Base-by-base conservation (phyloP, 2,329 filamentous ascomycete genomes). In the Aspergillus sp. region DNA sequence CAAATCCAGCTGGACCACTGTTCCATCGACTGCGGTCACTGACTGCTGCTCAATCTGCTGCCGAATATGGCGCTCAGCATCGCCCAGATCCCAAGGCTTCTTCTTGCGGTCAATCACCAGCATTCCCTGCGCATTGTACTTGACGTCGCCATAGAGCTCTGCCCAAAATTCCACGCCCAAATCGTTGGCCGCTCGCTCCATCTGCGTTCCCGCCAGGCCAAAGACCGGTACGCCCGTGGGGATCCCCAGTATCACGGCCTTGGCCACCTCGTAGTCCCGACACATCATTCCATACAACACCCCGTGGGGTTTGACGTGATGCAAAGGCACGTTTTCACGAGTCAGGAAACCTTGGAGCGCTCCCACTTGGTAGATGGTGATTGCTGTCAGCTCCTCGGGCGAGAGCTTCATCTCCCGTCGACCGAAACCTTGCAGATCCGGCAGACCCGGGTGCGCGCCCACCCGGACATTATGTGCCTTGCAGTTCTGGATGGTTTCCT, bases 381-480 rank as follows among this genome's bases (percentile, higher is more conserved):
- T 74, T 5, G 78, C 77, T 1, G 76, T 77, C 50, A 79, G 66
- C 53, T 82, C 79, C 12, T 77, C 75, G 1, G 76, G 70, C 1
- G 70, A 65, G 55, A 84, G 70, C 40, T 78, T 75, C 61, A 85
- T 83, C 51, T 79, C 75, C 12, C 81, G 73, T 2, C 81, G 70
- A 2, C 81, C 81, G 54, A 85, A 85, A 6, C 81, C 81, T 63
- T 80, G 73, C 26, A 82, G 70, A 58, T 85, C 81, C n/a, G 78
- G 80, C 0, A 83, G 68, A 1, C 80, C 80, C 0, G 81, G 81
- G 54, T 85, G 81, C 0, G 82, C 82, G 5, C 81, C 81, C 4
- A 78, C 66, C 43, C 70, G 71, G 50, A 84, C 73, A 48, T 71
- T 70, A 61, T 81, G 73, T 38, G 72, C 59, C 62, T 82, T 83